Conservation (phyloP, 2,329 filamentous ascomycete genomes). For the Xylariaceae sp. region DNA sequence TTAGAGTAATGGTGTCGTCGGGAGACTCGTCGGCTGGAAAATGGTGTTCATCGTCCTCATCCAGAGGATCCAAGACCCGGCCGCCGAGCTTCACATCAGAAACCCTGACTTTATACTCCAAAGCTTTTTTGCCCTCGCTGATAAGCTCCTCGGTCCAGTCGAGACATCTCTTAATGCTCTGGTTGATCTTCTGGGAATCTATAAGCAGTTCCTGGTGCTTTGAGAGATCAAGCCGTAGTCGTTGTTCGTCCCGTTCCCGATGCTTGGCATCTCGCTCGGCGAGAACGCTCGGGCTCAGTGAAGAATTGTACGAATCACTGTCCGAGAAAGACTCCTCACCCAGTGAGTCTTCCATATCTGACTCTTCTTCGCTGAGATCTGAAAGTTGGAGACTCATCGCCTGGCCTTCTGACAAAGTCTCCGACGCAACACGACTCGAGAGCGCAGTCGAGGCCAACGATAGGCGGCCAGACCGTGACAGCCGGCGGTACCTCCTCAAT, state of each 20-base stretch:
- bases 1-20: slow-evolving; percentile 20
- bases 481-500: slow-evolving; percentile 76
- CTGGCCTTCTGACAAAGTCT: slow-evolving; percentile 37
- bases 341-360: slow-evolving; percentile 35
- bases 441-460: slow-evolving; percentile 52
- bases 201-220: slow-evolving; percentile 86
- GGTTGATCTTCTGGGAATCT: slow-evolving; percentile 92
- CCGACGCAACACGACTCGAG: slow-evolving; percentile 38
- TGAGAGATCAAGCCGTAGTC: slow-evolving; percentile 77
- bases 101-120: slow-evolving; percentile 74
- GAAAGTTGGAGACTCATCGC: slow-evolving; percentile 43
- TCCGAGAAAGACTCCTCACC: slow-evolving; percentile 48
- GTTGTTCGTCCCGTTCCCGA: slow-evolving; percentile 72
- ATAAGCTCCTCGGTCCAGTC: slow-evolving; percentile 89
- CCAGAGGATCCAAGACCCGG: slow-evolving; percentile 64
- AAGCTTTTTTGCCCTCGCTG: slow-evolving; percentile 78
- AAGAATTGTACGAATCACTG: slow-evolving; percentile 32
- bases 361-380: slow-evolving; percentile 46
- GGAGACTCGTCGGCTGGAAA: slow-evolving; percentile 10
- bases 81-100: slow-evolving; percentile 81
- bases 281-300: slow-evolving; percentile 35
- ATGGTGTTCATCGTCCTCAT: slow-evolving; percentile 40
- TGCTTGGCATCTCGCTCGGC: slow-evolving; percentile 45
- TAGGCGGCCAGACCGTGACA: slow-evolving; percentile 76
- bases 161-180: slow-evolving; percentile 84